Evolutionary conservation across 2,329 filamentous ascomycete genomes (phyloP).

Genomic region (Fusarium xyrophilum): DNA sequence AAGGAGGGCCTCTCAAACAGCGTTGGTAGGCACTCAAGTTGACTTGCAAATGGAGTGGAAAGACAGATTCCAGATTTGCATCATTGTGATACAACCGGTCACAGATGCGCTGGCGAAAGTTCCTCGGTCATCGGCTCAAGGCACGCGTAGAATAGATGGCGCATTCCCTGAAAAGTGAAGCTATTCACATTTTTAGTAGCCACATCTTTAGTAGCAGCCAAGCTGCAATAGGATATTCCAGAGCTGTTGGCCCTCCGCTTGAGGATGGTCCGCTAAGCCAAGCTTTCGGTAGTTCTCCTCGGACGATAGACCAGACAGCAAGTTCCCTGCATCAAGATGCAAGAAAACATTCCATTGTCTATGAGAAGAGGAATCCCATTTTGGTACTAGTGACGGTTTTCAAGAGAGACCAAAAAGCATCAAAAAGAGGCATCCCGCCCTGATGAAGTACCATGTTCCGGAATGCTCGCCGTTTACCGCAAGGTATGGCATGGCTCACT

Average conservation of each 20-base stretch:
- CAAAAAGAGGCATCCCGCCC: background rate
- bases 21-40: background rate
- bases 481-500: background rate
- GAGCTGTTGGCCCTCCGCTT: background rate
- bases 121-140: background rate
- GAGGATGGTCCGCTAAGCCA: background rate
- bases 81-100: background rate
- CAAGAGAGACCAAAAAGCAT: background rate
- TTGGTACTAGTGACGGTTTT: background rate
- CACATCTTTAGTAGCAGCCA: rapidly evolving
- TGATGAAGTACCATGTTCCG: too few relatives aligned
- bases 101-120: background rate
- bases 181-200: background rate
- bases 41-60: background rate
- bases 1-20: rapidly evolving
- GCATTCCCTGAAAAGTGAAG: background rate
- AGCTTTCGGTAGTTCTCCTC: background rate
- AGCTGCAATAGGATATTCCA: rapidly evolving
- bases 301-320: background rate
- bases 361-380: background rate
- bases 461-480: background rate
- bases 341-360: background rate
- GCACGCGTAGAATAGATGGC: background rate
- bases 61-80: too few relatives aligned
- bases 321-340: background rate